Base-by-base conservation (phyloP, 164 flowering plant species). In the Hamamelis virginiana region DNA sequence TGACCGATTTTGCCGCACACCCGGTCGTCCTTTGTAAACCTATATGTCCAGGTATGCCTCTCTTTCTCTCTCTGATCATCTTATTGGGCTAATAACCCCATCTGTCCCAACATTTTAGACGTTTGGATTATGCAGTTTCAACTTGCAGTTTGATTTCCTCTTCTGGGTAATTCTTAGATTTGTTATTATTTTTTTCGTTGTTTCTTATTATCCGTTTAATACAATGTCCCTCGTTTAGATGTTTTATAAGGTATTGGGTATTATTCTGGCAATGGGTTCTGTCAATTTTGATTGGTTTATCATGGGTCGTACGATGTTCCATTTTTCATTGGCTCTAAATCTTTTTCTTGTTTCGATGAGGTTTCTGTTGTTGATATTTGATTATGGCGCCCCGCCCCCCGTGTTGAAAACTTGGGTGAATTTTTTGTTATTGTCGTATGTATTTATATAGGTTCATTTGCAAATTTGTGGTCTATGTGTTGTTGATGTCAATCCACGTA, bases 1-100 rank as follows among this genome's bases (percentile, higher is more conserved):
- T 46, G 73, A 61, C 75, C 80, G 80, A 65, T 70, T 72, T 76
- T 65, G 16, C 21, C 68, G 77, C 71, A 28, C 73, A 69, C 75
- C 77, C 76, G 76, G 74, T 80, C 82, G 62, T 74, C 63, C 44
- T 27, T 64, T 47, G 56, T 59, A 26, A 43, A 56, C 71, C 75
- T 68, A 67, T 73, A 59, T 75, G 6, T 33, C 41, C 41, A 33
- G 2, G 65, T 68, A 65, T 61, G 71, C 72, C 59, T 19, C 72
- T n/a, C 26, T 33, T 41, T 21, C 44, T 43, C 4, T 6, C 41
- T 33, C 41, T 33, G 41, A 33, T 33, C 8, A 23, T 25, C 16
- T 5, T 21, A 16, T 26, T 48, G 0, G 28, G 21, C 21, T 15
- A 43, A 0, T 46, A 15, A 9, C 19, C 68, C n/a, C 3, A 33